phyloP scores from a whole-genome alignment of 208 protist genomes.

The Polymyxa betae region DNA sequence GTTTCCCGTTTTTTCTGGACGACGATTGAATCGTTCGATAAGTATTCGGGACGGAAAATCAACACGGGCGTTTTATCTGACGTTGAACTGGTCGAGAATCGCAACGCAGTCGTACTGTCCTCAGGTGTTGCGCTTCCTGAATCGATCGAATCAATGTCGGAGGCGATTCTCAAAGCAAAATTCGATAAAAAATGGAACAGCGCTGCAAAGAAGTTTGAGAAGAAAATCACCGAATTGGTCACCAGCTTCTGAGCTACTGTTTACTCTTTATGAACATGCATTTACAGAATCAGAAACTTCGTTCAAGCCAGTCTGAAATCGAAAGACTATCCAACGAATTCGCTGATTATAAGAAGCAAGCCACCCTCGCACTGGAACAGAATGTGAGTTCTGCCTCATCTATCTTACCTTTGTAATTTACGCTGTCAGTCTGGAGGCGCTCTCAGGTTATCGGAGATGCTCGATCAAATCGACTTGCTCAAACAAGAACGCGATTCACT shows the following conservation, averaged over 20 bases:
- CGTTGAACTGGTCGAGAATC: not conserved
- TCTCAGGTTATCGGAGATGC: not conserved
- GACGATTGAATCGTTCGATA: not conserved
- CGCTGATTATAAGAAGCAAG: constrained; percentile 12
- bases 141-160: not conserved
- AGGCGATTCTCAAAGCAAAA: not conserved
- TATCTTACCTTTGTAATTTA: no score
- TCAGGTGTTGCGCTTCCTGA: constrained; percentile 12
- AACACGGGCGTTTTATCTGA: not conserved
- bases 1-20: constrained; percentile 12
- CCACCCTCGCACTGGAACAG: not conserved
- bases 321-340: not conserved
- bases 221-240: constrained; percentile 22
- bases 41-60: not conserved
- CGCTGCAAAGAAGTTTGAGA: constrained; percentile 37
- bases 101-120: not conserved
- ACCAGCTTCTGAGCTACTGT: not conserved
- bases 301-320: not conserved
- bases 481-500: not conserved
- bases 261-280: not conserved
- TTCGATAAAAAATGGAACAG: constrained; percentile 45
- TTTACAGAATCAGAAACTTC: not conserved
- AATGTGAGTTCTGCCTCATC: no score
- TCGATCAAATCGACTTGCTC: constrained; percentile 14
- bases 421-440: constrained; percentile 37